These are phyloP conservation scores for Aphanomyces invadans DNA, from an alignment of 352 stramenopile species.

Conservation along the genomic window DNA sequence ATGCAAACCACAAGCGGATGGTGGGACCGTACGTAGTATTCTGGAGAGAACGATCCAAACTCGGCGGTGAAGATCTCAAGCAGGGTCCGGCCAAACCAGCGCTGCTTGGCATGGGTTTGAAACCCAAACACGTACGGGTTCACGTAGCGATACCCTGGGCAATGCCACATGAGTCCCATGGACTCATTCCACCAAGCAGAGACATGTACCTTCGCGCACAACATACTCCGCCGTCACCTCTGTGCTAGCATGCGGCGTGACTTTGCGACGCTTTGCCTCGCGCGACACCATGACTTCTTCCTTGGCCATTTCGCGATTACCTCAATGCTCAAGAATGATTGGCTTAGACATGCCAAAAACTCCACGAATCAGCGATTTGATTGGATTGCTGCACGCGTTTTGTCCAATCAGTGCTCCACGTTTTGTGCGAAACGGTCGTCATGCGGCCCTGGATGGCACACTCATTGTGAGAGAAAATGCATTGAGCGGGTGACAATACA, in stretches of 20 bases:
- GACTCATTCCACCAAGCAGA: background rate
- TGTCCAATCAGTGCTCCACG: no score
- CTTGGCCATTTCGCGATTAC: background rate
- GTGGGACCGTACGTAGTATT: constrained; percentile 66
- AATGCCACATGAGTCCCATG: no score
- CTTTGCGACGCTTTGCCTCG: constrained; percentile 14
- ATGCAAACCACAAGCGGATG: background rate
- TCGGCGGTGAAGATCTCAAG: constrained; percentile 87
- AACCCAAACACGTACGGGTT: constrained; percentile 95
- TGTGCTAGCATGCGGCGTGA: background rate
- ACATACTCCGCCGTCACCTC: background rate
- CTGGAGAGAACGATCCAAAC: constrained; percentile 73
- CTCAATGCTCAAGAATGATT: constrained; percentile 3
- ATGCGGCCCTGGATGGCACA: no score
- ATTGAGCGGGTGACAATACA: no score
- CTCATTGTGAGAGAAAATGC: no score
- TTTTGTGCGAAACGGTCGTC: no score
- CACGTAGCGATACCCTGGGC: constrained; percentile 69
- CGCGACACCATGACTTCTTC: background rate
- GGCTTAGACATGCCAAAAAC: background rate
- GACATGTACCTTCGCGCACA: constrained; percentile 13
- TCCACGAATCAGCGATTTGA: no score
- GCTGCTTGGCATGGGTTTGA: constrained; percentile 90
- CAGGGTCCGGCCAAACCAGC: constrained; percentile 89
- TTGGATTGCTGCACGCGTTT: no score